phyloP scores from a whole-genome alignment of 1,284 basidiomycete genomes.

The Sparassis latifolia region DNA sequence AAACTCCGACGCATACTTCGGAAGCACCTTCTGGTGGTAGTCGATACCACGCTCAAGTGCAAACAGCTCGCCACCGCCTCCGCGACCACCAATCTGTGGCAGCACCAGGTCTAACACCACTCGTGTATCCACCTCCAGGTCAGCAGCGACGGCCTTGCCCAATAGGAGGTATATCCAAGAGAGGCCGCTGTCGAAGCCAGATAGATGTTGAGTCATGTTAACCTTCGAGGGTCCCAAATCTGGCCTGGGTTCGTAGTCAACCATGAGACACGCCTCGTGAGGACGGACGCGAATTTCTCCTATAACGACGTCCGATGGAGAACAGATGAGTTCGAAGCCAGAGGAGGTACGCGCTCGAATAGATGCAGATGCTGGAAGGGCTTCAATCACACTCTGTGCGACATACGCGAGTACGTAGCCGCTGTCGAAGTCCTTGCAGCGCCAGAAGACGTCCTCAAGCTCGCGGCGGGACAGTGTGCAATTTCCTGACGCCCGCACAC shows the following conservation, averaged over 20 bases:
- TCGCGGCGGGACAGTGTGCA: slow-evolving; percentile 11
- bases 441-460: slow-evolving; percentile 17
- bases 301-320: slow-evolving; percentile 12
- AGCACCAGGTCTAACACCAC: slow-evolving; percentile 17
- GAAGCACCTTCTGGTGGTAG: slow-evolving; percentile 16
- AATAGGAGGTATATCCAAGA: slow-evolving; percentile 17
- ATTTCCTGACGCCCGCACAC: slow-evolving; percentile 9
- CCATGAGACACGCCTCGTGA: slow-evolving; percentile 16
- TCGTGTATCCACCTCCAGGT: slow-evolving; percentile 12
- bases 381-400: slow-evolving; percentile 15
- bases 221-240: slow-evolving; percentile 10
- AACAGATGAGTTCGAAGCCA: slow-evolving; percentile 12
- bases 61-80: slow-evolving; percentile 15
- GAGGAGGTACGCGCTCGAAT: slow-evolving; percentile 15
- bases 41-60: slow-evolving; percentile 16
- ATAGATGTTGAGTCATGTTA: slow-evolving; percentile 11
- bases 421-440: slow-evolving; percentile 17
- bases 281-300: slow-evolving; percentile 13
- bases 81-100: slow-evolving; percentile 16
- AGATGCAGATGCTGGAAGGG: slow-evolving; percentile 14
- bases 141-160: slow-evolving; percentile 9
- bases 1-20: slow-evolving; percentile 12
- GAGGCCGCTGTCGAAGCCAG: slow-evolving; percentile 11
- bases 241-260: slow-evolving; percentile 12
- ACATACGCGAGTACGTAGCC: slow-evolving; percentile 15